phyloP scores from a whole-genome alignment of 371 early-diverging fungal genomes.

The Mortierella sp. region DNA sequence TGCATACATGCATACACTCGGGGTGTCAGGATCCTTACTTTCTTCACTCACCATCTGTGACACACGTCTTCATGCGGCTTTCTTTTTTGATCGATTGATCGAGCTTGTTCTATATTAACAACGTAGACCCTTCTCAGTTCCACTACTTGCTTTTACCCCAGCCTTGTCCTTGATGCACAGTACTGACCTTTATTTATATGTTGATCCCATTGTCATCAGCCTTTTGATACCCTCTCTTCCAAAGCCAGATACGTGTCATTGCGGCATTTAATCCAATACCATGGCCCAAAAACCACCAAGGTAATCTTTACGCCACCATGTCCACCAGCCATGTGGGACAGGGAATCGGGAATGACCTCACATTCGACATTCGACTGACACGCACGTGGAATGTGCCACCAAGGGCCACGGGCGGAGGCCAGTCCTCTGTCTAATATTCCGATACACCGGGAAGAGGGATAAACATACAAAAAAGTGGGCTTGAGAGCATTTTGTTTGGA shows the following conservation, averaged over 20 bases:
- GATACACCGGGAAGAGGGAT: too few relatives aligned
- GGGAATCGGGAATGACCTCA: not conserved
- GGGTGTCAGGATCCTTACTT: not conserved
- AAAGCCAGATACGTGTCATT: not conserved
- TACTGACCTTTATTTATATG: not conserved
- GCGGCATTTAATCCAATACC: not conserved
- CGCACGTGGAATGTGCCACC: constrained; percentile 23
- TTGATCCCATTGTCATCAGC: not conserved
- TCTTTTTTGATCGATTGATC: too few relatives aligned
- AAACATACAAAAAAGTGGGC: not conserved
- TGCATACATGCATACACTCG: not conserved
- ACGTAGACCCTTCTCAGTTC: not conserved
- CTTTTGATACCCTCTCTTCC: not conserved
- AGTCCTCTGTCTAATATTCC: too few relatives aligned
- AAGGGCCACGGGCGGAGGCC: not conserved
- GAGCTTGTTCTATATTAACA: too few relatives aligned
- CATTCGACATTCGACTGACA: not conserved
- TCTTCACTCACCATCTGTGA: not conserved
- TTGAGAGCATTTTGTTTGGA: constrained; percentile 1
- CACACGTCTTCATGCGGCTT: too few relatives aligned
- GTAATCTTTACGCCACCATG: not conserved
- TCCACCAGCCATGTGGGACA: too few relatives aligned
- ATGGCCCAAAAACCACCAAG: constrained; percentile 17
- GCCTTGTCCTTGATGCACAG: not conserved
- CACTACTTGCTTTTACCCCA: too few relatives aligned